Evolutionary conservation across 495 filamentous ascomycete species (phyloP), one percentile per base, ranked within the genome.

Genomic region (Xylaria intraflava): DNA sequence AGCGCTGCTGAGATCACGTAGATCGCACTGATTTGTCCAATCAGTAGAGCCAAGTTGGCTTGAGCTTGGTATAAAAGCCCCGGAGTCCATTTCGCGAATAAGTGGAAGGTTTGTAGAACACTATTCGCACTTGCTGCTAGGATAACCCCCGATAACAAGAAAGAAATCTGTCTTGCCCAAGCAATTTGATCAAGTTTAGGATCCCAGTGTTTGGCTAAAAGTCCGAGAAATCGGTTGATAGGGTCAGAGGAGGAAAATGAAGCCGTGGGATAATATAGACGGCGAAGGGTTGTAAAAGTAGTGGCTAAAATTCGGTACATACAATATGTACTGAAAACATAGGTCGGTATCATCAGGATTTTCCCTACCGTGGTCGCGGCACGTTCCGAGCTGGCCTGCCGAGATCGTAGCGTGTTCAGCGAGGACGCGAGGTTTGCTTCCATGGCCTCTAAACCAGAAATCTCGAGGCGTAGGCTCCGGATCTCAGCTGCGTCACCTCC

Each of bases 1-100:
- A 93, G 68, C 22, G 87, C 86, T 7, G 84, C 79, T 43, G 79
- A 81, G 42, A 93, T 86, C 40, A 91, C 87, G 61, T 93, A 93
- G 2, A 85, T 88, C 1, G 83, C 88, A 7, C 78, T 79, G 26
- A 93, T 81, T 68, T 93, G 88, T 1, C 81, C 83, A 40, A 88
- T 80, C 23, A 89, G 67, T 16, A 93, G 71, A 9, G 88, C 83
- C 2, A 90, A 65, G 62, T 87, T 87, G 16, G 84, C 82, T 56
- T 86, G 73, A 24, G 76, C 75, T 48, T 80, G 74, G 50, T 72
- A 43, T 67, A 90, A 68, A n/a, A 89, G 64, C 4, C 75, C 72
- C 2, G 88, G 88, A 10, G 77, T 70, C 71, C 86, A 83, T 52
- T 84, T 83, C 3, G 83, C 78, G 62, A 91, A 83, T 59, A 91